Evolutionary conservation across 176 grass and related monocot genomes (phyloP).

Genomic region (Zoysia japonica): DNA sequence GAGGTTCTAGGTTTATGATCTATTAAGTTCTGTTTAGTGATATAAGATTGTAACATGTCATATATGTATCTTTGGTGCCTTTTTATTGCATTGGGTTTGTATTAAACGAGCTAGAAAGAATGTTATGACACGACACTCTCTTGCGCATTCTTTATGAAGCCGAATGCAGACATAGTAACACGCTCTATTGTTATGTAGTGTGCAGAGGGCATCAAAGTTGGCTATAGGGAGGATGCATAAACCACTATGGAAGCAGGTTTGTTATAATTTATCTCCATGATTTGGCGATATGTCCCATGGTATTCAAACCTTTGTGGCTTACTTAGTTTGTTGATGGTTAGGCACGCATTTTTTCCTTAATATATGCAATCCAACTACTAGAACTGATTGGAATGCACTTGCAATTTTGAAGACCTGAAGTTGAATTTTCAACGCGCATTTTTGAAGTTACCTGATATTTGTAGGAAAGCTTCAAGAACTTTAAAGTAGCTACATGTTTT

Average conservation of each 20-base stretch:
- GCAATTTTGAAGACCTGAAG: neutral
- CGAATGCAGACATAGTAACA: neutral
- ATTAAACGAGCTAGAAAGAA: neutral
- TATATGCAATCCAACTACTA: conserved; percentile 1
- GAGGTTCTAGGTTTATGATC: neutral
- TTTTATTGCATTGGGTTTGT: neutral
- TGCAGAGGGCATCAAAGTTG: conserved; percentile 88
- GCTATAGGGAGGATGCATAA: conserved; percentile 68
- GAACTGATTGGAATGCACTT: neutral
- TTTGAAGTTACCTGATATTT: conserved; percentile 9
- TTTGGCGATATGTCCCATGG: neutral
- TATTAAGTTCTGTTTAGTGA: neutral
- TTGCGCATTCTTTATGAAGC: neutral
- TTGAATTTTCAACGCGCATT: neutral
- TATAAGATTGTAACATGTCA: neutral
- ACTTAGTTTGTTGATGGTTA: conserved; percentile 8
- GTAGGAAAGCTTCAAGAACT: conserved; percentile 7
- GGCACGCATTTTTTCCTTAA: neutral
- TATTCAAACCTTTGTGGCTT: conserved; percentile 12
- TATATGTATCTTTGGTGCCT: neutral
- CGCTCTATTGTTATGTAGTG: conserved; percentile 50
- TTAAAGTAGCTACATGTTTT: neutral
- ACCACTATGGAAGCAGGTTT: conserved; percentile 96
- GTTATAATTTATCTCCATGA: conserved; percentile 12
- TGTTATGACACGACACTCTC: neutral